Evolutionary conservation across 23 red algal genomes (phyloP), one percentile per base, ranked within the genome.

Genomic region (Gracilaria domingensis): DNA sequence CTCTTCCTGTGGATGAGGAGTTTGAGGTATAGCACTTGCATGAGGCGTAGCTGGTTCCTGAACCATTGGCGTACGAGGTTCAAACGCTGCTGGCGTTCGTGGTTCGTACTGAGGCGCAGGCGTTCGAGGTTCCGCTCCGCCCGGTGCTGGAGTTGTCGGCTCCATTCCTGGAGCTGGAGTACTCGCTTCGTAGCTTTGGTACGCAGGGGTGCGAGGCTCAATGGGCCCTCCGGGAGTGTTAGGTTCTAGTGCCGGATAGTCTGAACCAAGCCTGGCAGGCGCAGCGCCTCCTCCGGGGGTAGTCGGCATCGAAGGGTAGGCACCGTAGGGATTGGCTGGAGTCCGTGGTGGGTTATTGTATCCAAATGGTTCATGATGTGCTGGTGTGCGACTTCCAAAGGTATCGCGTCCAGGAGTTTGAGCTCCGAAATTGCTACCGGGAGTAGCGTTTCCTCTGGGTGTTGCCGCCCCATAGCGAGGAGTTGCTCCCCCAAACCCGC

Each of bases 141-240:
- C 89, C 0, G 80, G 80, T 34, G 89, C 89, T 6, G 89, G 79
- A 50, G 89, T 84, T 9, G 45, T 50, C 23, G 78, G 80, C 45
- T 92, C 89, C 64, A 84, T 44, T 33, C 64, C 89, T 44, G 79
- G 89, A 24, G 89, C 89, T 66, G 86, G 86, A 16, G 86, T 90
- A 59, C 57, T 17, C 17, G 86, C 49, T n/a, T 81, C 75, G 11
- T 38, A 78, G 3, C n/a, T 42, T 50, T 51, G 44, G 70, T 64
- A 69, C 6, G 58, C 75, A 12, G 89, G 89, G 0, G 89, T 92
- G 66, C 66, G 55, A 14, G 89, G 89, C 53, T 83, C 89, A 30
- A 75, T 56, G 8, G 30, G 50, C 28, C 62, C 62, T 51, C 54
- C 64, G 25, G 79, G 78, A 40, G 78, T 84, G 29, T 77, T 57